These are phyloP conservation scores for Pichia occidentalis DNA, from an alignment of 805 yeast species.

Conservation along the genomic window DNA sequence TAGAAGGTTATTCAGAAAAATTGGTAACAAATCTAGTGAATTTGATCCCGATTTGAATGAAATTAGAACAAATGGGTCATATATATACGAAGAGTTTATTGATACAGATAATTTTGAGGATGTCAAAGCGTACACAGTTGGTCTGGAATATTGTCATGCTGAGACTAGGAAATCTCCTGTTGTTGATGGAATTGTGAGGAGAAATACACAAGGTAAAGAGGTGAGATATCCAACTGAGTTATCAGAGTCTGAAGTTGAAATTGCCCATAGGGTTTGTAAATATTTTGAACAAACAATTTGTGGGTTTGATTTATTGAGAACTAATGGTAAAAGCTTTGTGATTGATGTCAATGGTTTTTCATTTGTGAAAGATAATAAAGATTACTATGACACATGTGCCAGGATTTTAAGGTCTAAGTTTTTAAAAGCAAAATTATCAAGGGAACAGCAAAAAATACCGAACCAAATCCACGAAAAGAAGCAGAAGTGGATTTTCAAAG, in stretches of 20 bases:
- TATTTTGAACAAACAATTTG: slow-evolving; percentile 90
- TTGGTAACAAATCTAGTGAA: slow-evolving; percentile 95
- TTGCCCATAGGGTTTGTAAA: slow-evolving; percentile 71
- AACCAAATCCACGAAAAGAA: slow-evolving; percentile 47
- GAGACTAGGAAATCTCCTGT: slow-evolving; percentile 98
- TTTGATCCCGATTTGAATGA: slow-evolving; percentile 70
- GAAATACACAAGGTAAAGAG: slow-evolving; percentile 97
- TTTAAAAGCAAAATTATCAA: slow-evolving; percentile 48
- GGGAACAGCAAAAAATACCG: slow-evolving; percentile 35
- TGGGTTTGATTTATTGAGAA: slow-evolving; percentile 92
- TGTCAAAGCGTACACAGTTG: slow-evolving; percentile 97
- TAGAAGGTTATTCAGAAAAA: slow-evolving; percentile 84
- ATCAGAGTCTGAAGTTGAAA: slow-evolving; percentile 62
- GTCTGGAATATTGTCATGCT: slow-evolving; percentile 87
- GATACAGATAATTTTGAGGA: slow-evolving; percentile 98
- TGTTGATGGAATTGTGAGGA: slow-evolving; percentile 96
- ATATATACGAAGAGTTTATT: slow-evolving; percentile 89
- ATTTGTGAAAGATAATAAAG: slow-evolving; percentile 86
- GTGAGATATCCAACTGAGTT: slow-evolving; percentile 82
- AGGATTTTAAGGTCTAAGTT: slow-evolving; percentile 71
- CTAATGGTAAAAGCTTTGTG: slow-evolving; percentile 80
- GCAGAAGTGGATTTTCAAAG: slow-evolving; percentile 96
- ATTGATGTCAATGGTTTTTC: slow-evolving; percentile 98
- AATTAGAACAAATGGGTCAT: slow-evolving; percentile 89
- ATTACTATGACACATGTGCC: slow-evolving; percentile 81